Evolutionary conservation across 768 basidiomycete species (phyloP).

Genomic region (Calocera cornea): DNA sequence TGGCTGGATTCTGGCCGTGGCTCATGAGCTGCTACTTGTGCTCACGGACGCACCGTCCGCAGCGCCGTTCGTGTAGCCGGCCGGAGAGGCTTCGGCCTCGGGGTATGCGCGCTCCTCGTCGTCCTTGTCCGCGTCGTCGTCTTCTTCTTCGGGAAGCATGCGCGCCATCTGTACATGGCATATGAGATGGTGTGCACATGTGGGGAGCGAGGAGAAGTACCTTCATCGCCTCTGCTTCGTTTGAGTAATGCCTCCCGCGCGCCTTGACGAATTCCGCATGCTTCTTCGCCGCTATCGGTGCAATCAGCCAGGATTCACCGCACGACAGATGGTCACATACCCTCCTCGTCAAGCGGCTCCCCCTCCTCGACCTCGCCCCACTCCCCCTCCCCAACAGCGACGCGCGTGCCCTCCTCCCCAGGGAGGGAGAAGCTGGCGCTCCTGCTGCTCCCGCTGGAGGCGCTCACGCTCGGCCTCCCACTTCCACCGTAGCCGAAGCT

Average conservation of each 20-base stretch:
- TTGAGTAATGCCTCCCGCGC: conserved; percentile 74
- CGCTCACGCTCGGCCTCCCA: not conserved
- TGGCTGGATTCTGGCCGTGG: no score
- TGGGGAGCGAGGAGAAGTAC: conserved; percentile 25
- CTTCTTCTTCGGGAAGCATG: conserved; percentile 40
- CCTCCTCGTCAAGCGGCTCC: conserved; percentile 83
- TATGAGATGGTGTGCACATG: not conserved
- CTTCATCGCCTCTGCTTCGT: conserved; percentile 90
- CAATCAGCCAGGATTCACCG: conserved; percentile 1
- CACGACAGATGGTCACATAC: conserved; percentile 33
- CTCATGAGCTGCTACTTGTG: not conserved
- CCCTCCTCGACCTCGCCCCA: conserved; percentile 40
- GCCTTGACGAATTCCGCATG: conserved; percentile 71
- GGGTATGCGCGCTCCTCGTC: conserved; percentile 18
- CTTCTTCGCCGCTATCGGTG: conserved; percentile 52
- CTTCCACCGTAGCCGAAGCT: conserved; percentile 5
- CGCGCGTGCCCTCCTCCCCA: conserved; percentile 44
- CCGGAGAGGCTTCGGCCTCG: conserved; percentile 17
- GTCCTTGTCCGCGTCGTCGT: conserved; percentile 22
- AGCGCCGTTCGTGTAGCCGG: conserved; percentile 14
- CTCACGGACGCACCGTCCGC: conserved; percentile 16
- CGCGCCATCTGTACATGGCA: not conserved
- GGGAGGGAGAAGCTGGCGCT: conserved; percentile 78
- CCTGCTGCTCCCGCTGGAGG: conserved; percentile 37
- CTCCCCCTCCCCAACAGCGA: conserved; percentile 38